phyloP scores from a whole-genome alignment of 2,329 filamentous ascomycete species.

The Aspergillus caelatus region DNA sequence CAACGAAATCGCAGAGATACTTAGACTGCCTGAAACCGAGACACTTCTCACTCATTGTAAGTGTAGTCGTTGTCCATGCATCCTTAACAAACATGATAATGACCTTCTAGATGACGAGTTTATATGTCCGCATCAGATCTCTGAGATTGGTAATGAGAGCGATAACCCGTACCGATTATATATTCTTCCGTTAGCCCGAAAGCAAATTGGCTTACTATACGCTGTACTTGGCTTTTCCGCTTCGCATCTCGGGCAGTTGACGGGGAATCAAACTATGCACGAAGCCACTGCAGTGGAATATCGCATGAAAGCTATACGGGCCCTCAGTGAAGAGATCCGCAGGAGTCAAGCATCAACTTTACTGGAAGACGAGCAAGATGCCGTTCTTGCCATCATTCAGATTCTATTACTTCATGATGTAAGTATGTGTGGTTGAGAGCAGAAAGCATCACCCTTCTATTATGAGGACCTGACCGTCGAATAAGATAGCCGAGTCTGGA shows the following conservation, averaged over 20 bases:
- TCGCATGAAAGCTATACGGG: constrained; percentile 32
- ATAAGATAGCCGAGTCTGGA: constrained; percentile 35
- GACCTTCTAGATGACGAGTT: constrained; percentile 27
- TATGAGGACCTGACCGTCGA: background rate
- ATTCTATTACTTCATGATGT: constrained; percentile 36
- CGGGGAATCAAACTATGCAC: constrained; percentile 21
- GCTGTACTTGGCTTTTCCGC: constrained; percentile 33
- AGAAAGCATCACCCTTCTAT: background rate
- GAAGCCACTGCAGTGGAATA: constrained; percentile 32
- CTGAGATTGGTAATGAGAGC: constrained; percentile 21
- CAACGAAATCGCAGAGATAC: constrained; percentile 10
- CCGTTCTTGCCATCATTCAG: constrained; percentile 33
- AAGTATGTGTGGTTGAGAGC: constrained; percentile 10
- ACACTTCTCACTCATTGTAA: constrained; percentile 28
- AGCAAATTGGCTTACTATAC: constrained; percentile 31
- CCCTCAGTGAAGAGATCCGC: constrained; percentile 27
- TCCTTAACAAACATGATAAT: constrained; percentile 5
- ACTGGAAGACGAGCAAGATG: constrained; percentile 30
- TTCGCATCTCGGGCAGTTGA: constrained; percentile 30
- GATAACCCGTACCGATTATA: constrained; percentile 35
- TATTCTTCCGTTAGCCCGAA: constrained; percentile 31
- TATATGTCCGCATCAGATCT: constrained; percentile 35
- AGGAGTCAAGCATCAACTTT: constrained; percentile 28
- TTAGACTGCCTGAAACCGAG: constrained; percentile 19
- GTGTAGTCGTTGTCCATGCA: background rate